phyloP scores from a whole-genome alignment of 257 asterid species.

The Cinchona pubescens region DNA sequence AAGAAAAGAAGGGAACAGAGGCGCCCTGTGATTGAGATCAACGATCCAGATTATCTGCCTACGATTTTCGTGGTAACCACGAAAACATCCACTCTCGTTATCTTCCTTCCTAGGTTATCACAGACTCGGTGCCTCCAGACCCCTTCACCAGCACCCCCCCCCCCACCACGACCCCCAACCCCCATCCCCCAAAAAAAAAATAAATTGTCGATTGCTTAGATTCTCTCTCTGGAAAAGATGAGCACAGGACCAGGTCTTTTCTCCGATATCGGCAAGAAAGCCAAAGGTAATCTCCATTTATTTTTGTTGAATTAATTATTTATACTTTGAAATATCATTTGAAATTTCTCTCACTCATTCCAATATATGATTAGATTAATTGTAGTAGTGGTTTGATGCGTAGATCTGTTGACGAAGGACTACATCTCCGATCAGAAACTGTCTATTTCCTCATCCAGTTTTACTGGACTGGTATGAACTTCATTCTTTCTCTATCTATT shows the following conservation, averaged over 20 bases:
- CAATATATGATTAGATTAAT: background rate
- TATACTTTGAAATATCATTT: background rate
- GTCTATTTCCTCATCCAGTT: slow-evolving; percentile 71
- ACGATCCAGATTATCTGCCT: slow-evolving; percentile 14
- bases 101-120: no score
- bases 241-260: slow-evolving; percentile 95
- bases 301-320: background rate
- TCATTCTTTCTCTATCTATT: background rate
- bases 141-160: slow-evolving; percentile 13
- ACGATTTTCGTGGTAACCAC: slow-evolving; percentile 15
- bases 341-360: background rate
- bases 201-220: slow-evolving; percentile 12
- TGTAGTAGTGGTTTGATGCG: slow-evolving; percentile 7
- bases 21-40: slow-evolving; percentile 18
- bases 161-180: background rate
- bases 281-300: slow-evolving; percentile 57
- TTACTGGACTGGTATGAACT: slow-evolving; percentile 71
- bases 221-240: slow-evolving; percentile 42
- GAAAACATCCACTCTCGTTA: no score
- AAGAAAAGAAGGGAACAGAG: background rate
- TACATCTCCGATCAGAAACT: slow-evolving; percentile 83
- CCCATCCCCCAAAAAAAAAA: no score
- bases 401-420: slow-evolving; percentile 91
- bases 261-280: slow-evolving; percentile 88
- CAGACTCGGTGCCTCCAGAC: no score